Base-by-base conservation (phyloP, 306 rosid species). In the Vicia faba region DNA sequence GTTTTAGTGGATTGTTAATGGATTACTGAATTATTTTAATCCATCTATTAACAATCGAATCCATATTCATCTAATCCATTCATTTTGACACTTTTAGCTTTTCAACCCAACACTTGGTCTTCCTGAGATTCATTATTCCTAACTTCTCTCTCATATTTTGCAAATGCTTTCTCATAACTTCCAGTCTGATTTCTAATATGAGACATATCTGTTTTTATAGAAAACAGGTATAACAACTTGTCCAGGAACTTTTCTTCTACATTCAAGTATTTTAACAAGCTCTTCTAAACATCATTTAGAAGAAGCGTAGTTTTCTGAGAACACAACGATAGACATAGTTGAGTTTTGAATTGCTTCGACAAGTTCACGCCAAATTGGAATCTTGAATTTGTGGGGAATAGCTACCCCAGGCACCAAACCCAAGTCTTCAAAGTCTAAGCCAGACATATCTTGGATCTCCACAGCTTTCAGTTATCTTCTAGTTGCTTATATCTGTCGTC, bases 261-360 rank as follows among this genome's bases (percentile, higher is more conserved):
- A 71, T 14, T 58, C 15, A 8, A 31, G 39, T 4, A 55, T 55
- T 6, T 26, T 2, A 0, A 55, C 8, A 4, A 71, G 43, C 29
- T 61, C 76, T 3, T 61, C 31, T 18, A 71, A 29, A 3, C 76
- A 71, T 54, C 61, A 61, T n/a, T 5, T 71, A 9, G 76, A 71
- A 12, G 60, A 11, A 7, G 75, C 75, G 5, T 28, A 70, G 3
- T 60, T 19, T 46, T n/a, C 2, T 31, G 75, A 71, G 16, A 71
- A 61, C 3, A 61, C 61, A 1, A 71, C 55, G 0, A 71, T 2
- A 1, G 76, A 49, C 0, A 61, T 0, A 15, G 2, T 39, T 11
- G 76, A 71, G 9, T 41, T n/a, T 5, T 61, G 0, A 36, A 71
- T 71, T 18, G 67, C 67, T 16, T 59, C 1, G 0, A 13, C 53